Percentiles rank a stretch among this genome's conserved stretches.
Conservation (phyloP, 2,329 filamentous ascomycete genomes). For the Trichoderma endophyticum region DNA sequence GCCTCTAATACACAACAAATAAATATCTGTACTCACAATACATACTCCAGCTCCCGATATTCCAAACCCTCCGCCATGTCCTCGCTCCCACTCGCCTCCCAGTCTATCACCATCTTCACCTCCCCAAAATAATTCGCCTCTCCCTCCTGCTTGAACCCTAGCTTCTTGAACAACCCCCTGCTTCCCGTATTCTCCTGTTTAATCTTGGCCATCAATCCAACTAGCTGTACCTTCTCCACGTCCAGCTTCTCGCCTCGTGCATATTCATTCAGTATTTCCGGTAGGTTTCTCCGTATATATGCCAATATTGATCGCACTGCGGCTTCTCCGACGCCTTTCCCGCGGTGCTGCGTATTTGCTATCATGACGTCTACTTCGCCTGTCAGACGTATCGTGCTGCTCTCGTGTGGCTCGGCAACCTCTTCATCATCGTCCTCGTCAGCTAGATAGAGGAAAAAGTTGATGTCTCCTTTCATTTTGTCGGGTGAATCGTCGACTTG, state of each 20-base stretch:
- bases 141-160: constrained; percentile 53
- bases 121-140: constrained; percentile 60
- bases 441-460: constrained; percentile 70
- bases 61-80: not conserved
- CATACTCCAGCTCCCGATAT: not conserved
- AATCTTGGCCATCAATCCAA: constrained; percentile 54
- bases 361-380: constrained; percentile 90
- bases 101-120: constrained; percentile 47
- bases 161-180: constrained; percentile 47
- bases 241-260: constrained; percentile 21
- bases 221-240: constrained; percentile 18
- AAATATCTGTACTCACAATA: not conserved
- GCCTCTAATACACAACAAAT: not conserved
- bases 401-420: constrained; percentile 21
- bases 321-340: constrained; percentile 62
- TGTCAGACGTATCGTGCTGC: constrained; percentile 33
- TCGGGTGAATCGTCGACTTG: constrained; percentile 51
- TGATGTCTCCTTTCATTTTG: constrained; percentile 71
- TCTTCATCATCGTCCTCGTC: constrained; percentile 37
- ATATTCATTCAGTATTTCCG: constrained; percentile 51
- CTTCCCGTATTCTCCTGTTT: constrained; percentile 54
- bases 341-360: constrained; percentile 54
- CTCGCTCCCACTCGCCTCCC: constrained; percentile 26
- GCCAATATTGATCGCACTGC: constrained; percentile 65
- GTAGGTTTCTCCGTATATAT: constrained; percentile 59